phyloP scores from a whole-genome alignment of 345 rosid species.

The Brassica incana region DNA sequence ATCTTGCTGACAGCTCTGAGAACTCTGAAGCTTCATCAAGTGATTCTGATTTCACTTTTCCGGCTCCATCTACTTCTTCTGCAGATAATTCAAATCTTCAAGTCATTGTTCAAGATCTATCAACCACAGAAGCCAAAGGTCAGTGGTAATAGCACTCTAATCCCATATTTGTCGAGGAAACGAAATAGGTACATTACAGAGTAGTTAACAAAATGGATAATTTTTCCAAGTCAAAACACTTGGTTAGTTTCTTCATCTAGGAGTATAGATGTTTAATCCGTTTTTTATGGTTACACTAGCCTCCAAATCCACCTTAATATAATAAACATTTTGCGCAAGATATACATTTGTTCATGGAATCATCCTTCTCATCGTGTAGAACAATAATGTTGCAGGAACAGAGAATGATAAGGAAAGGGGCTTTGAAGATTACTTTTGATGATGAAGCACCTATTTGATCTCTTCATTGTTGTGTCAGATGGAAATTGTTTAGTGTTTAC shows the following conservation, averaged over 20 bases:
- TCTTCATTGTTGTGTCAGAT: constrained; percentile 35
- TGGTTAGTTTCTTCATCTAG: constrained; percentile 4
- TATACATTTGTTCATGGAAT: constrained; percentile 25
- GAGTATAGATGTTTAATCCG: neutral
- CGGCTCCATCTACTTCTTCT: constrained; percentile 52
- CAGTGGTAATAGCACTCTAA: constrained; percentile 40
- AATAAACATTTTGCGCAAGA: constrained; percentile 11
- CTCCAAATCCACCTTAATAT: constrained; percentile 4
- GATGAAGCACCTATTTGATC: constrained; percentile 20
- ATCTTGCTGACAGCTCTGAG: constrained; percentile 53
- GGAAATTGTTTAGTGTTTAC: constrained; percentile 23
- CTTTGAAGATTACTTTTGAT: constrained; percentile 84
- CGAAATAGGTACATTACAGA: neutral
- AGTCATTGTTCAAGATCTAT: constrained; percentile 54
- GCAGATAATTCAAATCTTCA: constrained; percentile 41
- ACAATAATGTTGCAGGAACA: constrained; percentile 56
- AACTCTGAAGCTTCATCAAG: constrained; percentile 64
- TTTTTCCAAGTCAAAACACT: neutral
- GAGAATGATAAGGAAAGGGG: constrained; percentile 66
- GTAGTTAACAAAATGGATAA: neutral
- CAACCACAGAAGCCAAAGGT: constrained; percentile 57
- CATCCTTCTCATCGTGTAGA: constrained; percentile 34
- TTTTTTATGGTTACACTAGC: neutral
- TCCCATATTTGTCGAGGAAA: constrained; percentile 22
- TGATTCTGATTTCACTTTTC: constrained; percentile 69